These are phyloP conservation scores for Xerocomus potaroensis DNA, from an alignment of 768 basidiomycete species.

Conservation along the genomic window DNA sequence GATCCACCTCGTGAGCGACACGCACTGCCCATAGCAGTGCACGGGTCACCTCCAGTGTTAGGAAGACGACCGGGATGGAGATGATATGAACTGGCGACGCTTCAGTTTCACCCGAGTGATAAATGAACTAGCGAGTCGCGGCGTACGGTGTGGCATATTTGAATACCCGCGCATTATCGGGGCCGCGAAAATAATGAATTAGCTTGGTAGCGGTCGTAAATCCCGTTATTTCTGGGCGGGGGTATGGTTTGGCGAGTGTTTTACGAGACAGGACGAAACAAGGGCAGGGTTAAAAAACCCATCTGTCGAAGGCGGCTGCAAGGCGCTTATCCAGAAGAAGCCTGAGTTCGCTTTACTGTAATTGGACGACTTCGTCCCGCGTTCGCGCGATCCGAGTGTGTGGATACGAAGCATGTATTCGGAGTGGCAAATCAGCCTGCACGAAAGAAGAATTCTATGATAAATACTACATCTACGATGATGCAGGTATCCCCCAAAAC, in stretches of 20 bases:
- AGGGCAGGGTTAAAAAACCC: neutral
- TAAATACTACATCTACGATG: slow-evolving; percentile 15
- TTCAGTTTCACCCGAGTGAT: no score
- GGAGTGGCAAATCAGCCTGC: neutral
- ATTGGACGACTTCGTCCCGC: neutral
- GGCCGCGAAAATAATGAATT: no score
- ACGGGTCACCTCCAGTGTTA: slow-evolving; percentile 7
- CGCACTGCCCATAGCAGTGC: neutral
- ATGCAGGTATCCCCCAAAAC: neutral
- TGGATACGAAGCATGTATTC: neutral
- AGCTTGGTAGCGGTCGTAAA: no score
- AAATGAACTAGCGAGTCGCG: no score
- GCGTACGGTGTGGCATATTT: no score
- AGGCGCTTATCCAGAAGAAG: neutral
- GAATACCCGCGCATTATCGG: no score
- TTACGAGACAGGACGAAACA: neutral
- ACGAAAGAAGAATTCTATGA: slow-evolving; percentile 16
- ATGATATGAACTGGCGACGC: slow-evolving; percentile 5
- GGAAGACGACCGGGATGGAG: slow-evolving; percentile 8
- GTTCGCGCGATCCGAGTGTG: no score
- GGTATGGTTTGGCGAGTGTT: no score
- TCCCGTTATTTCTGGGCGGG: no score
- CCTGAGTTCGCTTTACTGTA: neutral
- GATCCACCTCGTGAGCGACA: neutral
- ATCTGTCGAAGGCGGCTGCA: neutral